Percentiles rank a stretch among this genome's conserved stretches.
Evolutionary conservation across 2,329 filamentous ascomycete species (phyloP).

Genomic region (Phialophora verrucosa): DNA sequence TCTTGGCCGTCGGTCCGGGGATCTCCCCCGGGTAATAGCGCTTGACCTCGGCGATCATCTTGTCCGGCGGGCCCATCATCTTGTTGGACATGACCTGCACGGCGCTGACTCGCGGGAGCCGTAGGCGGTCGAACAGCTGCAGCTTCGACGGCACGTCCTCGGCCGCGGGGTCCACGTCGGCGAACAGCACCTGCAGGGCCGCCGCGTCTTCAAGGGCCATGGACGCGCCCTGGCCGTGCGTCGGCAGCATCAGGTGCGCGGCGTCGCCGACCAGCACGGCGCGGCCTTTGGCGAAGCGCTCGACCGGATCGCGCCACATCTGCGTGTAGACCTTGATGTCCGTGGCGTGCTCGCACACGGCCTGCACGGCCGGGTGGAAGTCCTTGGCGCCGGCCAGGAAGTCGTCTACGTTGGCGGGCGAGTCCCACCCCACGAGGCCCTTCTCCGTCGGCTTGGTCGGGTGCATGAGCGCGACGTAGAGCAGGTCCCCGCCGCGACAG

Average conservation of each 20-base stretch:
- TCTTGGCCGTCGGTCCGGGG: conserved; percentile 27
- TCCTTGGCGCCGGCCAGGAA: conserved; percentile 25
- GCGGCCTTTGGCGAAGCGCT: conserved; percentile 56
- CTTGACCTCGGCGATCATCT: conserved; percentile 28
- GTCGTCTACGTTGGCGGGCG: conserved; percentile 25
- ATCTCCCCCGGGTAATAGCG: conserved; percentile 25
- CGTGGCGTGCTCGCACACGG: conserved; percentile 29
- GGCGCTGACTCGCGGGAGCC: conserved; percentile 26
- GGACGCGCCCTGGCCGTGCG: conserved; percentile 52
- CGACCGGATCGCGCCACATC: conserved; percentile 32
- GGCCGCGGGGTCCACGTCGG: conserved; percentile 4
- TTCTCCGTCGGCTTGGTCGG: conserved; percentile 30
- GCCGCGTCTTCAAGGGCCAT: conserved; percentile 46
- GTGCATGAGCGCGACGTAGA: conserved; percentile 30
- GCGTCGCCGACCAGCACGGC: conserved; percentile 70
- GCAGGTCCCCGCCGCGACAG: conserved; percentile 22
- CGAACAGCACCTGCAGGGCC: conserved; percentile 41
- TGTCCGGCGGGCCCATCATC: conserved; percentile 31
- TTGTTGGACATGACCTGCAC: conserved; percentile 31
- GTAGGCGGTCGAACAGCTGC: conserved; percentile 26
- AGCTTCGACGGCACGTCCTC: conserved; percentile 18
- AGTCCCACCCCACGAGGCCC: conserved; percentile 28
- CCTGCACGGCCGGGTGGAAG: conserved; percentile 32
- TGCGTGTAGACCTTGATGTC: conserved; percentile 33
- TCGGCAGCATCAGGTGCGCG: conserved; percentile 67